Evolutionary conservation across 805 yeast genomes (phyloP).

Genomic region (Pichia californica): DNA sequence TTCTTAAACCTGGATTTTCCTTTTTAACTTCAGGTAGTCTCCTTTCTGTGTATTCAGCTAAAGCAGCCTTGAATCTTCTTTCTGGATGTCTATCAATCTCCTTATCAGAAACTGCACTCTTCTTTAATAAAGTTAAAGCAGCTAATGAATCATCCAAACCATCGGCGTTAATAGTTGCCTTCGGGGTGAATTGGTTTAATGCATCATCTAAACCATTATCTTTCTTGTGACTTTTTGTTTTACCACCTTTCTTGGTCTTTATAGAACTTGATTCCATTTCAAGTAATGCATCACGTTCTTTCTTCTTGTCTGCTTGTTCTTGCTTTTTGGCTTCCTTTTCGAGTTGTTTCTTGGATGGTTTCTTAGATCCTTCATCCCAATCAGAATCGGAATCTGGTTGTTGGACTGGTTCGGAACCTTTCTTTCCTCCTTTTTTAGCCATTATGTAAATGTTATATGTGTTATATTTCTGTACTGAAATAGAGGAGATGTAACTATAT

Average conservation of each 20-base stretch:
- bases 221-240: conserved; percentile 46
- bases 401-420: conserved; percentile 13
- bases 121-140: conserved; percentile 61
- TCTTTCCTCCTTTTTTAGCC: conserved; percentile 12
- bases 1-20: conserved; percentile 75
- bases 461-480: too few relatives aligned
- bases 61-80: conserved; percentile 80
- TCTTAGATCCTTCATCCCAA: conserved; percentile 72
- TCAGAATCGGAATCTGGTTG: conserved; percentile 40
- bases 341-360: conserved; percentile 61
- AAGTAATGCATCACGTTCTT: conserved; percentile 68
- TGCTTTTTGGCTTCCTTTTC: conserved; percentile 64
- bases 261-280: conserved; percentile 54
- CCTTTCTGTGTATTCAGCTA: conserved; percentile 60
- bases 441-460: not conserved
- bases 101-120: conserved; percentile 49
- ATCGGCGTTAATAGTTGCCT: conserved; percentile 54
- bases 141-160: conserved; percentile 77
- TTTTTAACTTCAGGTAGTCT: conserved; percentile 66
- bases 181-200: conserved; percentile 35
- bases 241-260: conserved; percentile 59
- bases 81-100: conserved; percentile 84
- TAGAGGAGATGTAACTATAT: too few relatives aligned
- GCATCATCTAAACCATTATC: conserved; percentile 62
- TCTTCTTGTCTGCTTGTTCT: conserved; percentile 72